These are phyloP conservation scores for Parachaetomium inaequale DNA, from an alignment of 495 filamentous ascomycete species.

Conservation along the genomic window DNA sequence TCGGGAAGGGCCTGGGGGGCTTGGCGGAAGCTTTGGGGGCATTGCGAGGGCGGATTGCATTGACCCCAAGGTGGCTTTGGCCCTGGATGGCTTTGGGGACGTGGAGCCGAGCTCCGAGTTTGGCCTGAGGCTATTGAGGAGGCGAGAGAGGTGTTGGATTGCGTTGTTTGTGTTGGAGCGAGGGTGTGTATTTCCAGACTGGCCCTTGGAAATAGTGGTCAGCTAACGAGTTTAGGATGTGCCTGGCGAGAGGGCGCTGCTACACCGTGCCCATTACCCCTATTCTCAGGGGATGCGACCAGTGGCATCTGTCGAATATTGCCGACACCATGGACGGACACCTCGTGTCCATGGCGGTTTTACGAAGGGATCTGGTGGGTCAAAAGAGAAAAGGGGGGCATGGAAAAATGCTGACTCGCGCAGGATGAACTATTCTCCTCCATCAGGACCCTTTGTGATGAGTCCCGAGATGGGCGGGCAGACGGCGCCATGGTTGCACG, in stretches of 20 bases:
- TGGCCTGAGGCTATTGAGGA: conserved; percentile 57
- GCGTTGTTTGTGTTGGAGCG: conserved; percentile 69
- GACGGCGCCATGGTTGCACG: conserved; percentile 54
- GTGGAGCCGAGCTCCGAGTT: conserved; percentile 57
- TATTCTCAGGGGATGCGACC: conserved; percentile 61
- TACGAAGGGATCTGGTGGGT: conserved; percentile 62
- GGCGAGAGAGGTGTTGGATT: conserved; percentile 67
- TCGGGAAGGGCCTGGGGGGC: conserved; percentile 38
- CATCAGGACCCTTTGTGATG: conserved; percentile 62
- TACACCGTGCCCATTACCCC: conserved; percentile 64
- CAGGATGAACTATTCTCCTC: conserved; percentile 58
- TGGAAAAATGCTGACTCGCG: conserved; percentile 15
- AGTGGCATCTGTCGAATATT: conserved; percentile 60
- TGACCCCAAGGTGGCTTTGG: conserved; percentile 58
- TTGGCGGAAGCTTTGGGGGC: conserved; percentile 27
- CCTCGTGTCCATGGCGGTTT: conserved; percentile 63
- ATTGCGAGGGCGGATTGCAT: conserved; percentile 63
- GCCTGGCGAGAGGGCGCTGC: conserved; percentile 62
- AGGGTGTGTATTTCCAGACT: not conserved
- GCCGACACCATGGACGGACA: conserved; percentile 65
- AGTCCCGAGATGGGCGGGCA: conserved; percentile 41
- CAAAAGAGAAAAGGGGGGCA: too few species aligned
- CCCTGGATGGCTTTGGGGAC: conserved; percentile 63
- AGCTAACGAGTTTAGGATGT: conserved; percentile 48
- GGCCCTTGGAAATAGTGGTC: not conserved